Percentiles rank a stretch among this genome's conserved stretches.
Evolutionary conservation across 163 green algal species (phyloP).

Genomic region (Scenedesmus sp.): DNA sequence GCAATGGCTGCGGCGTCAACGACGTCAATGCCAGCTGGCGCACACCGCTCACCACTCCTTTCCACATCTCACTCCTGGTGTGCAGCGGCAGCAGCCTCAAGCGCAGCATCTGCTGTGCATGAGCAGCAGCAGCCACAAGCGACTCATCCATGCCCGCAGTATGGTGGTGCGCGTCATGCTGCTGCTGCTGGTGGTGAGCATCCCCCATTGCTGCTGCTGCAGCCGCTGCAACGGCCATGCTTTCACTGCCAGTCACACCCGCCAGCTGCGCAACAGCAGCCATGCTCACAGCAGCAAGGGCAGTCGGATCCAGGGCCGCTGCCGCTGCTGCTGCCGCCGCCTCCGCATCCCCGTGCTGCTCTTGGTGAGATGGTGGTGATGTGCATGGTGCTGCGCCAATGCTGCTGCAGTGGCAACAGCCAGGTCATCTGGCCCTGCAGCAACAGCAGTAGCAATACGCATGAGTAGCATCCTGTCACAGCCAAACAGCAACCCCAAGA

Average conservation of each 20-base stretch:
- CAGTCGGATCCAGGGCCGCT: constrained; percentile 1
- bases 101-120: constrained; percentile 32
- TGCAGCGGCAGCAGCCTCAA: constrained; percentile 24
- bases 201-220: constrained; percentile 12
- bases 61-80: background rate
- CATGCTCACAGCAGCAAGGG: constrained; percentile 27
- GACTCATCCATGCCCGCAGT: background rate
- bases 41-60: background rate
- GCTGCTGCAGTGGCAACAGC: constrained; percentile 25
- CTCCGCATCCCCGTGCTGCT: background rate
- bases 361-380: constrained; percentile 13
- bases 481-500: background rate
- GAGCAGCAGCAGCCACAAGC: background rate
- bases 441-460: background rate
- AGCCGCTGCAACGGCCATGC: constrained; percentile 9
- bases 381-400: constrained; percentile 15
- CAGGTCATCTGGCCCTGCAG: constrained; percentile 12
- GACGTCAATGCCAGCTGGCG: too few relatives aligned
- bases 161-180: background rate
- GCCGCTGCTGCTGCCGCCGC: background rate
- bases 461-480: background rate
- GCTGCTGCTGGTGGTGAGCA: constrained; percentile 1
- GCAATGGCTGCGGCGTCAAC: too few relatives aligned
- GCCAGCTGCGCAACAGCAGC: constrained; percentile 34
- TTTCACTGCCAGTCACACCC: background rate